Evolutionary conservation across 2,329 filamentous ascomycete genomes (phyloP), one percentile per base, ranked within the genome.

Genomic region (Botryotinia narcissicola): DNA sequence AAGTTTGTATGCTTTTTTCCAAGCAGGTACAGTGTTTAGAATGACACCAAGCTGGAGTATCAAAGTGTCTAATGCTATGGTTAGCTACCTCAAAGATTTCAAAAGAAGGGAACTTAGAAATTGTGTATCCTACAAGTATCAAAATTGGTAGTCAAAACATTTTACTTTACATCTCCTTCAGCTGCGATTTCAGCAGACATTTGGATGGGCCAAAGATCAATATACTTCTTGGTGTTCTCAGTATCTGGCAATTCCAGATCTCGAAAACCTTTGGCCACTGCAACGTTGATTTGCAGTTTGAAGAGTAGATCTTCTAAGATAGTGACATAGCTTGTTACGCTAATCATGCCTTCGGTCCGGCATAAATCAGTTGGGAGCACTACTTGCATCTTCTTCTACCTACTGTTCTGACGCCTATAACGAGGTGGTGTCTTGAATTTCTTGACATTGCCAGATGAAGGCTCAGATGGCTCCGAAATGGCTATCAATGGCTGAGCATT

Each of bases 171-270:
- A 79, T 89, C 88, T 1, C 86, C 87, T 76, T 91, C 90, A 1
- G 91, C 85, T 0, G 89, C 88, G 48, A 96, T 88, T 78, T 95
- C 93, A 1, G 93, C 93, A 9, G 93, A 95, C 93, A 97, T 97
- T 77, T 97, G 94, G 71, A 97, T 96, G 0, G 94, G 94, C 94
- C 94, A 97, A 7, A 97, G 84, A 79, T 97, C 94, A 75, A 97
- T 93, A 79, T 91, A 95, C 78, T 90, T 93, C 80, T 95, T 95
- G 6, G 84, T 85, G 71, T 91, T 89, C 9, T 78, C 73, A 0
- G 85, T 81, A 32, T 88, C 85, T 0, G 94, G 94, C 0, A 93
- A 88, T 79, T 96, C 92, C 2, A 97, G 84, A 1, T 88, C 83
- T 70, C 93, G 89, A 76, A 97, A 97, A 0, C 93, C 93, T 79